Evolutionary conservation across 768 basidiomycete genomes (phyloP).

Genomic region (Rhodotorula toruloides): DNA sequence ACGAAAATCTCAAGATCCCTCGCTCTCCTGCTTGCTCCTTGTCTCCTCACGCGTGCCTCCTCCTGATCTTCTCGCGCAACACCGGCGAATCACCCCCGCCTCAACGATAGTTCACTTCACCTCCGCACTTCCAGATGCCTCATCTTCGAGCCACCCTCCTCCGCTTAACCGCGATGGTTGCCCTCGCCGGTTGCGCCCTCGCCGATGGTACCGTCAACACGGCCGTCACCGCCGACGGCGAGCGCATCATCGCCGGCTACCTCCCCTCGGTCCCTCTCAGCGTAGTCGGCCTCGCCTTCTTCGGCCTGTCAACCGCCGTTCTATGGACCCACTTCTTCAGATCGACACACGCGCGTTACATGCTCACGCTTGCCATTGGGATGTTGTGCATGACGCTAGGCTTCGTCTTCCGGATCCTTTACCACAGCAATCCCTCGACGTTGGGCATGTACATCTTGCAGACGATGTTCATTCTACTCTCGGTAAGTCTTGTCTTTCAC

Average conservation of each 20-base stretch:
- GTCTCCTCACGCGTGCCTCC: not conserved
- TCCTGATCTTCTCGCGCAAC: not conserved
- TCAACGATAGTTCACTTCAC: no score
- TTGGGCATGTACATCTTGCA: conserved; percentile 18
- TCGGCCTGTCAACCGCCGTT: not conserved
- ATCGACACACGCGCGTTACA: not conserved
- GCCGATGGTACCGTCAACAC: not conserved
- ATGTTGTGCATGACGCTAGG: conserved; percentile 14
- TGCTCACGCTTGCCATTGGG: not conserved
- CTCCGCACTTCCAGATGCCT: no score
- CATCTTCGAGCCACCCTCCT: no score
- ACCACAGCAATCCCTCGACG: not conserved
- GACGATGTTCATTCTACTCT: conserved; percentile 28
- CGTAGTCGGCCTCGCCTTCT: conserved; percentile 17
- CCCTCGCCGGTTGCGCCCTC: not conserved
- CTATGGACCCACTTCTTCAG: not conserved
- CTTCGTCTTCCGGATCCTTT: conserved; percentile 14
- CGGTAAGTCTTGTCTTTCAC: not conserved
- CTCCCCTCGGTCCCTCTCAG: conserved; percentile 3
- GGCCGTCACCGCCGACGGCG: not conserved
- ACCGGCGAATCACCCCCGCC: no score
- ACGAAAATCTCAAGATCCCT: no score
- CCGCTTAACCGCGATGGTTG: not conserved
- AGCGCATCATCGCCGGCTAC: conserved; percentile 18
- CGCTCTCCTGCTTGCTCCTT: not conserved